These are phyloP conservation scores for Zygoascus sp. DNA, from an alignment of 1,139 yeast species.

Conservation along the genomic window DNA sequence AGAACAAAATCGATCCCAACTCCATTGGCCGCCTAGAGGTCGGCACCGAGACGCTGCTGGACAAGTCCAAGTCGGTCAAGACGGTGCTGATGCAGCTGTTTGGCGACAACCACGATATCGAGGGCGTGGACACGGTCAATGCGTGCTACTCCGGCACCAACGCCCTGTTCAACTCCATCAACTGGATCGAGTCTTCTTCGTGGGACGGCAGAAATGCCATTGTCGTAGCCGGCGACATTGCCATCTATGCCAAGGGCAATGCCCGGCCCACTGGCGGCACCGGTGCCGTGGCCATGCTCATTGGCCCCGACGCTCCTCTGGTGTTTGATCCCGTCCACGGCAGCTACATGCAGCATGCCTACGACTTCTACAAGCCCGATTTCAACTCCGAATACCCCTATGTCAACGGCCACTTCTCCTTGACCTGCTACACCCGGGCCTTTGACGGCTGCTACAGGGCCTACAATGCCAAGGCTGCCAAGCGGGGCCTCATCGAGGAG, in stretches of 20 bases:
- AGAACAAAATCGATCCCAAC: conserved; percentile 76
- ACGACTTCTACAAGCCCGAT: conserved; percentile 97
- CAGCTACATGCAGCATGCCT: conserved; percentile 90
- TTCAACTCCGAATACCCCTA: conserved; percentile 95
- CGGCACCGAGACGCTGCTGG: conserved; percentile 96
- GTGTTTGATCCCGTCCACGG: conserved; percentile 89
- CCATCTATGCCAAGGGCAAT: conserved; percentile 93
- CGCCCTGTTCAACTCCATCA: conserved; percentile 87
- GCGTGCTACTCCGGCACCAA: conserved; percentile 99
- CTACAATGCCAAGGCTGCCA: conserved; percentile 76
- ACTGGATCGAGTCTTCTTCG: conserved; percentile 93
- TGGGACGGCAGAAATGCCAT: conserved; percentile 99
- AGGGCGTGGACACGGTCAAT: conserved; percentile 93
- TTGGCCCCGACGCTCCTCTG: conserved; percentile 98
- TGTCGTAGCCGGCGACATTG: conserved; percentile 97
- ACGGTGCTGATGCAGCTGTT: conserved; percentile 93
- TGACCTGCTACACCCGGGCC: conserved; percentile 91
- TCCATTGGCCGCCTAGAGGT: conserved; percentile 93
- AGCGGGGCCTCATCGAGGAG: conserved; percentile 41
- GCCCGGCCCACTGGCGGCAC: conserved; percentile 99
- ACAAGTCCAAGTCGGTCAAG: conserved; percentile 95
- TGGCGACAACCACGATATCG: conserved; percentile 83
- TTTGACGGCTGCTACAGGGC: conserved; percentile 79
- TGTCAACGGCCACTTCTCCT: conserved; percentile 96
- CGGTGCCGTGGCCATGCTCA: conserved; percentile 89